Evolutionary conservation across 495 filamentous ascomycete genomes (phyloP).

Genomic region (Trichocladium uniseriatum): DNA sequence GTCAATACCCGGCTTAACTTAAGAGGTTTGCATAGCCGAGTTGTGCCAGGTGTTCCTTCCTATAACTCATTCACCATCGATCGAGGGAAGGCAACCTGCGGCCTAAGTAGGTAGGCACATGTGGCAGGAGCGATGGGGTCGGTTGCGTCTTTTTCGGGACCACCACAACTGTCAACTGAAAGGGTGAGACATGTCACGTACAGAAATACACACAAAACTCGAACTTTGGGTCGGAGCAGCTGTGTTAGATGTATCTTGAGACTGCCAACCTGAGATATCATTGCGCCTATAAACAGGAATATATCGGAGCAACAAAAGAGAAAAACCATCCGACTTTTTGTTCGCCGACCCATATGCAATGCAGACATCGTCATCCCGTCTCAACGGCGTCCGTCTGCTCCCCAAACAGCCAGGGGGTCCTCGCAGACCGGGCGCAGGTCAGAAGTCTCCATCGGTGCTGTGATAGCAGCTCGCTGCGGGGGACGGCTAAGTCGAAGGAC

Average conservation of each 20-base stretch:
- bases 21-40: no score
- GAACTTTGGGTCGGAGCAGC: no score
- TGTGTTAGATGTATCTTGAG: background rate
- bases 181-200: no score
- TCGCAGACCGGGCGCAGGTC: conserved; percentile 34
- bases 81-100: no score
- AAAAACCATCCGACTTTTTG: conserved; percentile 15
- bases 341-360: conserved; percentile 34
- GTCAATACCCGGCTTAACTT: no score
- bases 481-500: conserved; percentile 9
- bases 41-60: no score
- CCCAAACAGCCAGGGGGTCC: conserved; percentile 27
- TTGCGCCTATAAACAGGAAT: conserved; percentile 1
- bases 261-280: conserved; percentile 4
- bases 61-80: no score
- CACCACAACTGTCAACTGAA: no score
- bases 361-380: conserved; percentile 40
- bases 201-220: no score
- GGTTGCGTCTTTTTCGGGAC: no score
- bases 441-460: conserved; percentile 22
- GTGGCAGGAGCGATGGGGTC: no score
- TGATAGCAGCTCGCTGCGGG: conserved; percentile 8
- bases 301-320: conserved; percentile 2
- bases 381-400: conserved; percentile 32
- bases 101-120: no score